Conservation (phyloP, 208 protist genomes). For the Acanthamoeba rhysodes region DNA sequence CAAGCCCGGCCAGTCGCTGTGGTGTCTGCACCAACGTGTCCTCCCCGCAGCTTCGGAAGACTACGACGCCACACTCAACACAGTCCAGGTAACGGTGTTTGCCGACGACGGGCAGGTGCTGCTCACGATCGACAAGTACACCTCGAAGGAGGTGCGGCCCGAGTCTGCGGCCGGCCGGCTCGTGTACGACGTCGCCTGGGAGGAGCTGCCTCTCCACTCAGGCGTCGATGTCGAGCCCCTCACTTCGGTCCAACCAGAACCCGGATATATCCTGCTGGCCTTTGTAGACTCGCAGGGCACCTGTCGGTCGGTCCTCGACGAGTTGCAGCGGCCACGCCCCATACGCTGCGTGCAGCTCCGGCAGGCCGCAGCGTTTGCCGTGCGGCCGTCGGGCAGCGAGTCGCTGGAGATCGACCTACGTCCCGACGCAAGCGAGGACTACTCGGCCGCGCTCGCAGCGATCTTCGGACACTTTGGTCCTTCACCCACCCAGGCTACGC, state of each 20-base stretch:
- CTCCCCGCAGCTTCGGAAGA: background rate
- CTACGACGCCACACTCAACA: background rate
- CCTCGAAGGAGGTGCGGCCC: background rate
- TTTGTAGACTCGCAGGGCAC: background rate
- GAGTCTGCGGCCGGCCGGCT: background rate
- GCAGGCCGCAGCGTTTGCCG: too few relatives aligned
- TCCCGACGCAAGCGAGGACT: constrained; percentile 6
- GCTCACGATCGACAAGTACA: constrained; percentile 9
- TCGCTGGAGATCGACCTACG: background rate
- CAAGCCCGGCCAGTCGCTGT: background rate
- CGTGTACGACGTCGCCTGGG: constrained; percentile 48
- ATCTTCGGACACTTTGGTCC: background rate
- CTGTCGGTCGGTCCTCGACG: background rate
- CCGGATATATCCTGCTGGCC: background rate
- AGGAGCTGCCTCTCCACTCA: background rate
- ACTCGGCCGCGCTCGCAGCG: background rate
- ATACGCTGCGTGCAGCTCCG: background rate
- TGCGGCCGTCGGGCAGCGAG: too few relatives aligned
- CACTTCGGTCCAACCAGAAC: background rate
- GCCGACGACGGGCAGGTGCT: constrained; percentile 6
- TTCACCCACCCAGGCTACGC: background rate
- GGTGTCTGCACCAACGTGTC: constrained; percentile 45
- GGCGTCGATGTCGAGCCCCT: background rate
- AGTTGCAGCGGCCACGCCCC: background rate
- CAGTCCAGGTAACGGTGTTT: constrained; percentile 6